phyloP scores from a whole-genome alignment of 768 basidiomycete genomes.

The Hygrophoropsis aurantiaca region DNA sequence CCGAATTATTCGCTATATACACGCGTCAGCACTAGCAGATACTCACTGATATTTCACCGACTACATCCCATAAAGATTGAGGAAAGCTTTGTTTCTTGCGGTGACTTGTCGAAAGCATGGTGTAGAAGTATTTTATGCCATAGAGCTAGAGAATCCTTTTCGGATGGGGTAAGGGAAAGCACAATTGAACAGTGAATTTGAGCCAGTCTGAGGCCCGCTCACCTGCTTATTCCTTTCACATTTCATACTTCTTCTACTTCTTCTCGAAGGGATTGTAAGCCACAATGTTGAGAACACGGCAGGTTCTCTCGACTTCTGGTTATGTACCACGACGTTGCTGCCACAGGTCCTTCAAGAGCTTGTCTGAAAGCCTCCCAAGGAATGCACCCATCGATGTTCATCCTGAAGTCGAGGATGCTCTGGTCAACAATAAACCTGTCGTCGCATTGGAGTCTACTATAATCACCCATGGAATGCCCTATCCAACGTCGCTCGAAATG shows the following conservation, averaged over 20 bases:
- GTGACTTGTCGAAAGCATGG: slow-evolving; percentile 72
- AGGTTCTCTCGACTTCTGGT: too few relatives aligned
- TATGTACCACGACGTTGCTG: too few relatives aligned
- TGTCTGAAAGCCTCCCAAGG: neutral
- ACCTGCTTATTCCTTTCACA: too few relatives aligned
- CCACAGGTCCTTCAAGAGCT: neutral
- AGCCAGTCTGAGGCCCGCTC: too few relatives aligned
- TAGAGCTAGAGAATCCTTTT: slow-evolving; percentile 64
- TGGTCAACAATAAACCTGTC: slow-evolving; percentile 61
- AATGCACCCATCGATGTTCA: slow-evolving; percentile 62
- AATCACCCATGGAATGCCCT: slow-evolving; percentile 90
- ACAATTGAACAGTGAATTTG: slow-evolving; percentile 81
- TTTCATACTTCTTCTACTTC: too few relatives aligned
- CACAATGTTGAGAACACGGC: too few relatives aligned
- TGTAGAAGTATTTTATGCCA: slow-evolving; percentile 63
- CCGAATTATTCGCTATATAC: too few relatives aligned
- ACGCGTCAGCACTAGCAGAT: neutral
- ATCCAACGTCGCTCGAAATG: slow-evolving; percentile 72
- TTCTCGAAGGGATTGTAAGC: too few relatives aligned
- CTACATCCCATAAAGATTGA: slow-evolving; percentile 76
- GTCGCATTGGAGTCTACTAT: slow-evolving; percentile 93
- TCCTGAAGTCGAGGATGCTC: slow-evolving; percentile 82
- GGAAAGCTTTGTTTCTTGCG: slow-evolving; percentile 75
- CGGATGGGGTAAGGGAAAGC: slow-evolving; percentile 72
- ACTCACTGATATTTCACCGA: slow-evolving; percentile 77